Percentiles rank a stretch among this genome's conserved stretches.
Conservation (phyloP, 2,329 filamentous ascomycete genomes). For the Xylariaceae sp. region DNA sequence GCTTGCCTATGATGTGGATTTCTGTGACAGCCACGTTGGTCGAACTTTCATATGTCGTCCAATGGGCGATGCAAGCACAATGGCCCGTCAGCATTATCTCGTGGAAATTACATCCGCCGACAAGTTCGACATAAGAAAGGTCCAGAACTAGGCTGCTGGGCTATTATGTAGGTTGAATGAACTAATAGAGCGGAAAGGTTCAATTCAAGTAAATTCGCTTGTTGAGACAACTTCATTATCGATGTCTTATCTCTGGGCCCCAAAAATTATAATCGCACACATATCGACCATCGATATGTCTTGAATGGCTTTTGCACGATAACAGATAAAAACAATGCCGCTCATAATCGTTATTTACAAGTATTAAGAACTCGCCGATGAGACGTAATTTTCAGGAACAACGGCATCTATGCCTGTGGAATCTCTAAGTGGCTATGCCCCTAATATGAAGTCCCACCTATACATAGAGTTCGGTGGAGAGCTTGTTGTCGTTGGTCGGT, state of each 20-base stretch:
- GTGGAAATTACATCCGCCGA: background rate
- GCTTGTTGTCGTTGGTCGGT: constrained; percentile 10
- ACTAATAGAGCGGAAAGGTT: background rate
- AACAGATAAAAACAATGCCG: background rate
- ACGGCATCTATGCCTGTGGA: background rate
- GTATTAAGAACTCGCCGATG: constrained; percentile 2
- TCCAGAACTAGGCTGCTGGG: too few relatives aligned
- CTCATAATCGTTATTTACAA: background rate
- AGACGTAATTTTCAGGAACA: constrained; percentile 20
- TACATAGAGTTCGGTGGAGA: constrained; percentile 1
- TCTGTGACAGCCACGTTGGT: background rate
- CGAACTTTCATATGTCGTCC: background rate
- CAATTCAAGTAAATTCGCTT: background rate
- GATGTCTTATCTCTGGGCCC: background rate
- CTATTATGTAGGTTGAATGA: background rate
- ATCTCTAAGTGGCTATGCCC: constrained; percentile 16
- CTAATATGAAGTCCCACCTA: constrained; percentile 12
- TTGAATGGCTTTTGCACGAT: background rate
- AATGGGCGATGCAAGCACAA: background rate
- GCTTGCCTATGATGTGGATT: background rate
- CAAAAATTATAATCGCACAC: background rate
- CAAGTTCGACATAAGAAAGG: background rate
- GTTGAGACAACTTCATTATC: background rate
- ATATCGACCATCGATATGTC: background rate
- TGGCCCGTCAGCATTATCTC: background rate